phyloP scores from a whole-genome alignment of 345 rosid genomes.

The Eucalyptus lansdowneana region DNA sequence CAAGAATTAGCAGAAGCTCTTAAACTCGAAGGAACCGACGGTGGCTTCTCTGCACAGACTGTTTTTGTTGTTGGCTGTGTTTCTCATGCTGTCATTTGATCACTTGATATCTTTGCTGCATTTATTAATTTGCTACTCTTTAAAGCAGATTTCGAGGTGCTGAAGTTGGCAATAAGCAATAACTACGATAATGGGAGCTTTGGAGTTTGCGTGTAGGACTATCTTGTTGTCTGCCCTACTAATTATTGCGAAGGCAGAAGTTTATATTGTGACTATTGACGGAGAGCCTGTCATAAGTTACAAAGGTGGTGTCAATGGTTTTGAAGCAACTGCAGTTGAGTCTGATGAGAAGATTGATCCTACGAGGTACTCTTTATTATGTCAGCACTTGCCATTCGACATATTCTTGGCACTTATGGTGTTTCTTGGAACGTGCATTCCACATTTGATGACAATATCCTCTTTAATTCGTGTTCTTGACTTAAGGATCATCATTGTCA shows the following conservation, averaged over 20 bases:
- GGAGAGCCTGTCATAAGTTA: constrained; percentile 93
- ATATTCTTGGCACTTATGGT: neutral
- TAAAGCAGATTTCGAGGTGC: constrained; percentile 18
- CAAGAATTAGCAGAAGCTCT: neutral
- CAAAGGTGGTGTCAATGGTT: constrained; percentile 76
- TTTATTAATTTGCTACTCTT: neutral
- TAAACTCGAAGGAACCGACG: neutral
- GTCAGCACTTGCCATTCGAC: neutral
- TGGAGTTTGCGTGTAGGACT: constrained; percentile 5
- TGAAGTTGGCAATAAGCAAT: neutral
- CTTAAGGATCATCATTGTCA: neutral
- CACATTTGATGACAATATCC: neutral
- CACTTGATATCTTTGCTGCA: neutral
- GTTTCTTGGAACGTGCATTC: neutral
- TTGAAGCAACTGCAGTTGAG: constrained; percentile 83
- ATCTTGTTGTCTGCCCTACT: constrained; percentile 23
- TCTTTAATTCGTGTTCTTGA: neutral
- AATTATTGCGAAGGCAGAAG: constrained; percentile 36
- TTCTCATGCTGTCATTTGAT: neutral
- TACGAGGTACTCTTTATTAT: constrained; percentile 32
- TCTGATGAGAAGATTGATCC: constrained; percentile 80
- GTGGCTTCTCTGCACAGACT: neutral
- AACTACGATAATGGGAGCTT: constrained; percentile 10
- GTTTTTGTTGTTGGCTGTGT: neutral
- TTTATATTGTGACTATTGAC: constrained; percentile 74